These are phyloP conservation scores for Penicillium salamii DNA, from an alignment of 495 filamentous ascomycete species.

Conservation along the genomic window DNA sequence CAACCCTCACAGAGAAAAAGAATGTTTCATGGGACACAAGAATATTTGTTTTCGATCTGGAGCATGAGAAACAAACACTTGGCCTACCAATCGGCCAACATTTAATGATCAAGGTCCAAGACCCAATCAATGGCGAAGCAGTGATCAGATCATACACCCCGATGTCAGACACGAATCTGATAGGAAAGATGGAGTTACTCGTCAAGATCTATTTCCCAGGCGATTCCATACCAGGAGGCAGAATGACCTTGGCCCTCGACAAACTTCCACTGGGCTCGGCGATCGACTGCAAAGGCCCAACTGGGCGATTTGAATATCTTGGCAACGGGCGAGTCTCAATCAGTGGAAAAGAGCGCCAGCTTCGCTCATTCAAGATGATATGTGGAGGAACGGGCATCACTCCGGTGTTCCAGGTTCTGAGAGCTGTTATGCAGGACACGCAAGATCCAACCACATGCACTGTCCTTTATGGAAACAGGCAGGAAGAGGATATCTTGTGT, in stretches of 20 bases:
- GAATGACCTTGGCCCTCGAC: conserved; percentile 84
- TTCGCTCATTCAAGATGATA: conserved; percentile 81
- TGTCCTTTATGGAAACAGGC: conserved; percentile 77
- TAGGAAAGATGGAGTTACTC: conserved; percentile 68
- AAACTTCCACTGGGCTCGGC: conserved; percentile 62
- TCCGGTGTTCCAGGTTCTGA: conserved; percentile 84
- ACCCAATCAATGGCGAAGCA: conserved; percentile 60
- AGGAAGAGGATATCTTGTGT: conserved; percentile 82
- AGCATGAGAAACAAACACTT: conserved; percentile 65
- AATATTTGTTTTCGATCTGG: conserved; percentile 78
- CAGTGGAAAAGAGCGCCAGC: conserved; percentile 52
- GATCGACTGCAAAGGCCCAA: conserved; percentile 88
- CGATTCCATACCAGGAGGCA: conserved; percentile 59
- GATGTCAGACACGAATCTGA: conserved; percentile 60
- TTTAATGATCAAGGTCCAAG: conserved; percentile 78
- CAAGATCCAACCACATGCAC: conserved; percentile 61
- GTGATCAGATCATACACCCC: conserved; percentile 91
- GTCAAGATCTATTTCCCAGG: conserved; percentile 83
- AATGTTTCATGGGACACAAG: conserved; percentile 76
- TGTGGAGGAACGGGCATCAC: conserved; percentile 89
- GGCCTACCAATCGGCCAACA: conserved; percentile 89
- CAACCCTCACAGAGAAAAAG: conserved; percentile 62
- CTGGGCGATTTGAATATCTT: conserved; percentile 82
- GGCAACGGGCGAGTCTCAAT: conserved; percentile 64
- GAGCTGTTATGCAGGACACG: conserved; percentile 65